Evolutionary conservation across 2,329 filamentous ascomycete genomes (phyloP).

Genomic region (Tolypocladium tropicale): DNA sequence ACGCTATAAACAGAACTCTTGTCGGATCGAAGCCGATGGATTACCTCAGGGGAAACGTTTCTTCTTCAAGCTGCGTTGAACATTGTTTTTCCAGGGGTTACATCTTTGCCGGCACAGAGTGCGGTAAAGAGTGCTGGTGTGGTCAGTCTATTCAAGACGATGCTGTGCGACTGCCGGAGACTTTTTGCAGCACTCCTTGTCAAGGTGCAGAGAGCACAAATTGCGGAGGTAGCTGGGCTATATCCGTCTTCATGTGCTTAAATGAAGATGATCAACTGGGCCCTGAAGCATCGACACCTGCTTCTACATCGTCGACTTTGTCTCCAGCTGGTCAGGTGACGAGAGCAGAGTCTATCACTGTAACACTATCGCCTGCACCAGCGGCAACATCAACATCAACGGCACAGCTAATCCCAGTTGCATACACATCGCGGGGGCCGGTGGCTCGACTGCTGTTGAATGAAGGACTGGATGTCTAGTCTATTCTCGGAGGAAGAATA

Average conservation of each 20-base stretch:
- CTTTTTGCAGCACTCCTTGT: conserved; percentile 12
- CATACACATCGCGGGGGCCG: not conserved
- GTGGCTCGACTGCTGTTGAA: not conserved
- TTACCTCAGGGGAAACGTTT: conserved; percentile 28
- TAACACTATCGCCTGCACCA: not conserved
- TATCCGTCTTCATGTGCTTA: conserved; percentile 10
- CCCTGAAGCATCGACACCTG: not conserved
- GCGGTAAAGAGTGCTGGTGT: conserved; percentile 42
- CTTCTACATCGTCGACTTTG: not conserved
- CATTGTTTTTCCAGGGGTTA: conserved; percentile 32
- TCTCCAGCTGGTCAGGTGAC: not conserved
- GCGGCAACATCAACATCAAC: not conserved
- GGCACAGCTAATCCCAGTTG: not conserved
- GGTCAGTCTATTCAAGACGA: conserved; percentile 17
- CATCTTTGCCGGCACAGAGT: conserved; percentile 38
- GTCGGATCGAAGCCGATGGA: conserved; percentile 12
- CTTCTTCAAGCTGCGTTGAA: conserved; percentile 35
- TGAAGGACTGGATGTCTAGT: not conserved
- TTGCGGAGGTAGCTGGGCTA: conserved; percentile 17
- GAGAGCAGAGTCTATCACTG: not conserved
- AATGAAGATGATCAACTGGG: not conserved
- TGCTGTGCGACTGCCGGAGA: conserved; percentile 12
- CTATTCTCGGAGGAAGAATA: too few relatives aligned
- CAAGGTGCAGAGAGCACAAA: conserved; percentile 6
- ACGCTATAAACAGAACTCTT: conserved; percentile 12